A percentile compares a stretch with the other conserved stretches of the same genome.
phyloP scores from a whole-genome alignment of 441 rosid species.

The Adansonia madagascariensis region DNA sequence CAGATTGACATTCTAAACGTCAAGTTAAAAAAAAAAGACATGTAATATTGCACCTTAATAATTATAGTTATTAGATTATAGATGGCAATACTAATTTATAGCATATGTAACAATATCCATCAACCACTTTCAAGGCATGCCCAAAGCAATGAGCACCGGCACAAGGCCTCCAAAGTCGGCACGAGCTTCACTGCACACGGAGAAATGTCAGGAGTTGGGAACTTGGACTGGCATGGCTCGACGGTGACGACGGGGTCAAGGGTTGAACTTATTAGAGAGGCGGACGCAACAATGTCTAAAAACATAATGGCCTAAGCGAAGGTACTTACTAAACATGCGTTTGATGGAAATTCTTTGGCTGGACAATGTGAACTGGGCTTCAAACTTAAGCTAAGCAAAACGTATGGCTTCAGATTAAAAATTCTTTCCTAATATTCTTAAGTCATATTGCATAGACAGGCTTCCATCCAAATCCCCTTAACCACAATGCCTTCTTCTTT shows the following conservation, averaged over 20 bases:
- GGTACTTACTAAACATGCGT: conserved; percentile 21
- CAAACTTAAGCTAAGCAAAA: too few relatives aligned
- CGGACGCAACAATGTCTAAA: neutral
- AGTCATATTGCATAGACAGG: too few relatives aligned
- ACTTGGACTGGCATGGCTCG: conserved; percentile 42
- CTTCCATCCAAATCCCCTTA: neutral
- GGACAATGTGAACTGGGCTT: conserved; percentile 17
- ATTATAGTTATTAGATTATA: neutral
- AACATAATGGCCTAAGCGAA: neutral
- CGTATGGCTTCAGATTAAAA: too few relatives aligned
- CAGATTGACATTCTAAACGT: too few relatives aligned
- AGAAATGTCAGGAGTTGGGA: conserved; percentile 33
- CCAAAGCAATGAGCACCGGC: conserved; percentile 37
- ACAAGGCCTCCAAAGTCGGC: conserved; percentile 33
- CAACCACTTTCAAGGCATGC: neutral
- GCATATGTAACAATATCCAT: neutral
- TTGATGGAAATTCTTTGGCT: conserved; percentile 30
- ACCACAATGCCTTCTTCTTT: neutral
- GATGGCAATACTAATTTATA: neutral
- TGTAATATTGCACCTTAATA: too few relatives aligned
- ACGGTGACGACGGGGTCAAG: conserved; percentile 42
- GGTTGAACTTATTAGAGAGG: neutral
- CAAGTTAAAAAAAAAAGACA: too few relatives aligned
- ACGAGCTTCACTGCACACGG: conserved; percentile 45
- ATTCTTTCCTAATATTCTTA: too few relatives aligned